These are phyloP conservation scores for Elongisporangium prolatum DNA, from an alignment of 352 stramenopile genomes.

Conservation along the genomic window DNA sequence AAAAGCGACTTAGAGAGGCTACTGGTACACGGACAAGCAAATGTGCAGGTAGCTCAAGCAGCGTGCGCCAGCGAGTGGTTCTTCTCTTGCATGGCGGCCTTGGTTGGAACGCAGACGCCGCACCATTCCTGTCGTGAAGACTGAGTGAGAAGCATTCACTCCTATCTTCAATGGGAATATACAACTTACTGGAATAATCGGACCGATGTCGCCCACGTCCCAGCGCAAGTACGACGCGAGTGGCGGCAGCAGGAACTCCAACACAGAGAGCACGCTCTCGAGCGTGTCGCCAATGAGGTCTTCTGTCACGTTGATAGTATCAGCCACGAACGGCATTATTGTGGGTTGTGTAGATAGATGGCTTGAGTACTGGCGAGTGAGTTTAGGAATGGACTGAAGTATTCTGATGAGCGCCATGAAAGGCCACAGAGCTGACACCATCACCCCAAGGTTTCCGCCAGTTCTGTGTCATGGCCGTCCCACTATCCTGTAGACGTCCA, in stretches of 20 bases:
- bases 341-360: background rate
- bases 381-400: background rate
- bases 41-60: background rate
- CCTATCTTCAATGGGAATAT: too few species aligned
- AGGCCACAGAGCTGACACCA: background rate
- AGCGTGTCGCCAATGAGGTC: background rate
- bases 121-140: constrained; percentile 15
- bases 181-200: constrained; percentile 1
- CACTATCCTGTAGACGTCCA: background rate
- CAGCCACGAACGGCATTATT: background rate
- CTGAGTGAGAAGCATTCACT: too few species aligned
- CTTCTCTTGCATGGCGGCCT: background rate
- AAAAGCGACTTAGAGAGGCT: background rate
- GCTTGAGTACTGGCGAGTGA: background rate
- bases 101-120: constrained; percentile 1
- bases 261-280: background rate
- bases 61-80: background rate
- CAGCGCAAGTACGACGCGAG: background rate
- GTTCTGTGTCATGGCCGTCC: background rate
- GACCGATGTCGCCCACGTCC: constrained; percentile 4
- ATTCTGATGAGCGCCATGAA: background rate
- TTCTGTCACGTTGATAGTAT: background rate
- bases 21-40: background rate
- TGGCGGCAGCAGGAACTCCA: constrained; percentile 3
- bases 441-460: background rate